Evolutionary conservation across 1,284 basidiomycete species (phyloP).

Genomic region (Bothia castanella): DNA sequence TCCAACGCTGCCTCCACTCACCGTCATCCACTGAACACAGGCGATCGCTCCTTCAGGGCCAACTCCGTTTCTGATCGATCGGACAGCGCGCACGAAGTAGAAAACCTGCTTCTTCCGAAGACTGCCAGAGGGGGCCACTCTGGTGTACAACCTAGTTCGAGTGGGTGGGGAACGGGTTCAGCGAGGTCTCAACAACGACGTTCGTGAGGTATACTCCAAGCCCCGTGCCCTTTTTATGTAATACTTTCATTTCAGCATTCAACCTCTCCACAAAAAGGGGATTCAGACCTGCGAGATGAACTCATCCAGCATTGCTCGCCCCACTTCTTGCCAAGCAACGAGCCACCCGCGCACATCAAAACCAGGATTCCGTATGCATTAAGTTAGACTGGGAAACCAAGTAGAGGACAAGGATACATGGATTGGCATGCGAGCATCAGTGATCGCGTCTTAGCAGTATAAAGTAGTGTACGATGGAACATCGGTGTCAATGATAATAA

Average conservation of each 20-base stretch:
- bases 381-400: conserved; percentile 23
- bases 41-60: conserved; percentile 39
- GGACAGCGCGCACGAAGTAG: conserved; percentile 65
- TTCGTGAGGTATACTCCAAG: conserved; percentile 18
- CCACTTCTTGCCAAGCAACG: background rate
- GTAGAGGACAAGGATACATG: conserved; percentile 20
- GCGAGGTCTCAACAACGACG: conserved; percentile 28
- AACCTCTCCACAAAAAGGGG: conserved; percentile 25
- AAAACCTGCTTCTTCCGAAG: conserved; percentile 49
- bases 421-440: conserved; percentile 7
- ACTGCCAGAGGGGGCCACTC: conserved; percentile 15
- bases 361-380: conserved; percentile 13
- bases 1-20: conserved; percentile 19
- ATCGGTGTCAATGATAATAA: conserved; percentile 8
- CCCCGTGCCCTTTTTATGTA: background rate
- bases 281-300: conserved; percentile 31
- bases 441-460: conserved; percentile 6
- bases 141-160: conserved; percentile 16
- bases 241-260: conserved; percentile 24
- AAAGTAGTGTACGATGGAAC: conserved; percentile 17
- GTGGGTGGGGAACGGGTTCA: conserved; percentile 28
- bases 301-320: background rate
- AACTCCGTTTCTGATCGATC: conserved; percentile 58
- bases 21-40: conserved; percentile 26
- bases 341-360: conserved; percentile 1